Conservation (phyloP, 2,329 filamentous ascomycete genomes). For the Emergomyces africanus region DNA sequence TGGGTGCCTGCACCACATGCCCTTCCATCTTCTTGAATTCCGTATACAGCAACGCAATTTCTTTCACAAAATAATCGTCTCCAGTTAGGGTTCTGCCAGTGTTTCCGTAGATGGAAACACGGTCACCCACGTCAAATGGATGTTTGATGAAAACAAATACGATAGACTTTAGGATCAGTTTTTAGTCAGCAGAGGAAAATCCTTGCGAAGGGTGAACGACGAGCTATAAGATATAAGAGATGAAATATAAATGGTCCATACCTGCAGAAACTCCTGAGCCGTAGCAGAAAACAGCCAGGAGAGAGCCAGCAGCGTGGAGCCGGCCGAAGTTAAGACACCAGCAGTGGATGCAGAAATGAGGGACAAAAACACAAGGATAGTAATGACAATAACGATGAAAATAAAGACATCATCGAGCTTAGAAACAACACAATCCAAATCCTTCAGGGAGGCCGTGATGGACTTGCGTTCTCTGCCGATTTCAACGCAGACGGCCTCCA, state of each 20-base stretch:
- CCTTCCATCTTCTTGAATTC: conserved; percentile 99
- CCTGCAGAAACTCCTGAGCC: conserved; percentile 70
- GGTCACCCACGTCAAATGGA: conserved; percentile 90
- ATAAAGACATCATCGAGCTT: conserved; percentile 84
- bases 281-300: conserved; percentile 90
- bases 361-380: conserved; percentile 75
- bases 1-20: conserved; percentile 89
- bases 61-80: conserved; percentile 93
- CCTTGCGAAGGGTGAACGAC: conserved; percentile 62
- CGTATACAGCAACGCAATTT: conserved; percentile 84
- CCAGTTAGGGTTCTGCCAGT: conserved; percentile 65
- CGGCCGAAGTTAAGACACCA: conserved; percentile 76
- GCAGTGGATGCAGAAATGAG: conserved; percentile 85
- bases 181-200: neutral
- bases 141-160: conserved; percentile 97
- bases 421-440: conserved; percentile 82
- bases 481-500: conserved; percentile 86
- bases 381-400: conserved; percentile 70
- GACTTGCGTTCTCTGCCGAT: conserved; percentile 91
- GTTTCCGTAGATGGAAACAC: conserved; percentile 83
- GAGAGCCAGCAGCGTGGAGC: conserved; percentile 73
- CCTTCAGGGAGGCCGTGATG: conserved; percentile 87
- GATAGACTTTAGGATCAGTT: conserved; percentile 49
- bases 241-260: conserved; percentile 48
- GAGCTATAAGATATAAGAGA: neutral